A percentile compares a stretch with the other conserved stretches of the same genome.
These are phyloP conservation scores for Umbilicus rupestris DNA, from an alignment of 164 flowering plant species.

Conservation along the genomic window DNA sequence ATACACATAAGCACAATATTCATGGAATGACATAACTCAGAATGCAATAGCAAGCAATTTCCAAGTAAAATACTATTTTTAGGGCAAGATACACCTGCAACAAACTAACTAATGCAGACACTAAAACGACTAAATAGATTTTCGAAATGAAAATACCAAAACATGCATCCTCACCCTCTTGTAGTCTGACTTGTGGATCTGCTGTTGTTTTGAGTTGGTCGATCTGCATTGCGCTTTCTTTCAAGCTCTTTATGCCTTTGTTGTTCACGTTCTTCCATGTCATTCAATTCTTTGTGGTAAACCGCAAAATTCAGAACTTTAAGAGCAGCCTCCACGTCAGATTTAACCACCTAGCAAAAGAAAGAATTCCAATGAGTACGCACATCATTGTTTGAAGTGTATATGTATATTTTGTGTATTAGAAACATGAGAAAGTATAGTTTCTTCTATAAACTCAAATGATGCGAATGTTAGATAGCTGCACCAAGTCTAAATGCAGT, in stretches of 20 bases:
- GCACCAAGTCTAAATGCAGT: too few species aligned
- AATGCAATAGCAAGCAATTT: neutral
- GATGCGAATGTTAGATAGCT: neutral
- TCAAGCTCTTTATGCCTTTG: conserved; percentile 53
- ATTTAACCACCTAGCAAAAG: conserved; percentile 47
- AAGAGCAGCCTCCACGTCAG: conserved; percentile 92
- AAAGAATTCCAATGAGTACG: neutral
- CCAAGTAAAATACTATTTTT: neutral
- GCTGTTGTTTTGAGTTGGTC: conserved; percentile 16
- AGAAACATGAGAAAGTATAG: neutral
- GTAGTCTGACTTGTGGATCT: conserved; percentile 13
- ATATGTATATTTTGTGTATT: neutral
- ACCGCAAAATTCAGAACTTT: conserved; percentile 92
- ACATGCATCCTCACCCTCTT: conserved; percentile 30
- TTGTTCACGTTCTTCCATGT: conserved; percentile 93
- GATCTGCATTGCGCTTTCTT: conserved; percentile 48
- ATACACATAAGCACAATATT: neutral
- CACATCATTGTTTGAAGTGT: neutral
- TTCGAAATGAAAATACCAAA: neutral
- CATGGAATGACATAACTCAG: neutral
- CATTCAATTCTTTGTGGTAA: conserved; percentile 86
- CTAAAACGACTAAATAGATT: neutral
- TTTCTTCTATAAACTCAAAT: neutral
- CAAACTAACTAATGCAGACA: neutral
- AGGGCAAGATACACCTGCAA: neutral